Conservation (phyloP, 257 asterid genomes). For the Fraxinus excelsior region DNA sequence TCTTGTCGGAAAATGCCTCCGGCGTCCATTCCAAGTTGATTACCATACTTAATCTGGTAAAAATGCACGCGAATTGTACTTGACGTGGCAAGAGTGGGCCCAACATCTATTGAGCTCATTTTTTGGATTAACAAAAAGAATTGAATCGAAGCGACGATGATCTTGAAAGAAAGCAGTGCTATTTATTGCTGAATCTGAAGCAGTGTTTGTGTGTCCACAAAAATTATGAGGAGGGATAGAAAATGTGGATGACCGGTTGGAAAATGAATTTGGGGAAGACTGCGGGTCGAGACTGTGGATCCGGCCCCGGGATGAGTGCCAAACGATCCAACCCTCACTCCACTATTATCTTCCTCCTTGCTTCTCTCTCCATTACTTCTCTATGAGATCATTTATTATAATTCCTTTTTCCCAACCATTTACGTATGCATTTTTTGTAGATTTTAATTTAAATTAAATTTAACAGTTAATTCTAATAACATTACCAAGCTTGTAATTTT, state of each 20-base stretch:
- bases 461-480: no score
- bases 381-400: background rate
- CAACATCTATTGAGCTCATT: no score
- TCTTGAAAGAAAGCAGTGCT: conserved; percentile 13
- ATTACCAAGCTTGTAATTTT: no score
- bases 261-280: conserved; percentile 19
- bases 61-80: no score
- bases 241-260: conserved; percentile 35
- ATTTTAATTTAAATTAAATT: no score
- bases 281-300: conserved; percentile 32
- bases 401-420: no score
- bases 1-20: no score
- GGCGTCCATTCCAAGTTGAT: no score
- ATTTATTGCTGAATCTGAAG: conserved; percentile 29
- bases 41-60: no score
- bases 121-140: no score
- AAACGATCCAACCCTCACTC: conserved; percentile 28
- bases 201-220: conserved; percentile 34
- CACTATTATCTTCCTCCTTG: conserved; percentile 56
- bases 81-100: no score
- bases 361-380: conserved; percentile 39
- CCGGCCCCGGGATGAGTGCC: conserved; percentile 37
- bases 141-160: background rate
- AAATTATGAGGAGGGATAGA: conserved; percentile 23
- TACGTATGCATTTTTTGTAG: no score